These are phyloP conservation scores for Fusarium equiseti DNA, from an alignment of 2,329 filamentous ascomycete genomes.

Conservation along the genomic window DNA sequence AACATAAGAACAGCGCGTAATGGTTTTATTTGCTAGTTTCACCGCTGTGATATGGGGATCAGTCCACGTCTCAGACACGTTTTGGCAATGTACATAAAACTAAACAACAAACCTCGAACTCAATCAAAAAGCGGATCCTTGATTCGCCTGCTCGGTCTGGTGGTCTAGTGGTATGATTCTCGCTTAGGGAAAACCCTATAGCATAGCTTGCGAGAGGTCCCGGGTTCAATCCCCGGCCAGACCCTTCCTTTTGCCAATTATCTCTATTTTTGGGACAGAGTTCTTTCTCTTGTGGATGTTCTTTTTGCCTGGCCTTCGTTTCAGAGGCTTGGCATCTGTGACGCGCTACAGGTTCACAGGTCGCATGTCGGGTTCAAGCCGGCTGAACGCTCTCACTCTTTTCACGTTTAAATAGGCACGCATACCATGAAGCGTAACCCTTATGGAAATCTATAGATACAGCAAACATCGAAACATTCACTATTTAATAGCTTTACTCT, in stretches of 20 bases:
- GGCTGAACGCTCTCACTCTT: too few species aligned
- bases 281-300: too few species aligned
- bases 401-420: too few species aligned
- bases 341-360: too few species aligned
- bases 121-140: background rate
- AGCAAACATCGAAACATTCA: too few species aligned
- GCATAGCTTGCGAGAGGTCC: constrained; percentile 58
- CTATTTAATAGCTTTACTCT: too few species aligned
- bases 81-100: rapidly evolving
- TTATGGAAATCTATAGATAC: too few species aligned
- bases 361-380: too few species aligned
- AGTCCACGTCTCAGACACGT: too few species aligned
- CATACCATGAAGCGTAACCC: rapidly evolving
- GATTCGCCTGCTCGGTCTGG: constrained; percentile 50
- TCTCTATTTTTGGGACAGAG: background rate
- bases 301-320: too few species aligned
- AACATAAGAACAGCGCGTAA: background rate
- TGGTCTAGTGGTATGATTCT: constrained; percentile 79
- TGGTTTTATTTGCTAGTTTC: rapidly evolving
- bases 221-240: constrained; percentile 62
- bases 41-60: rapidly evolving
- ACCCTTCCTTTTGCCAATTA: constrained; percentile 45
- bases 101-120: background rate
- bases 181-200: constrained; percentile 69
- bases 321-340: too few species aligned